phyloP scores from a whole-genome alignment of 306 rosid species.

The Citrullus mucosospermus region DNA sequence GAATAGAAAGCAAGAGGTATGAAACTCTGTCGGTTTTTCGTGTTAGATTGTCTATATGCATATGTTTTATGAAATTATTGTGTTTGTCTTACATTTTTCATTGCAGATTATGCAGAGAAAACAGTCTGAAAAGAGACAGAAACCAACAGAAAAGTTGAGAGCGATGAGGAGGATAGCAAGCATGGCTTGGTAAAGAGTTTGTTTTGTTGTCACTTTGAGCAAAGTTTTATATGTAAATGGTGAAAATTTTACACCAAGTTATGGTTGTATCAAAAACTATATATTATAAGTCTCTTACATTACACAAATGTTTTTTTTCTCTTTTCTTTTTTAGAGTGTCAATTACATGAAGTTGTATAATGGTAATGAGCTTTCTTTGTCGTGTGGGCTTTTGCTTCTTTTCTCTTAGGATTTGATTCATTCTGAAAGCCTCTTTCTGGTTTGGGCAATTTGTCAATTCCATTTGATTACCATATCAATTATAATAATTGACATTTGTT shows the following conservation, averaged over 20 bases:
- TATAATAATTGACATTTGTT: not conserved
- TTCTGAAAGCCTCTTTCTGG: not conserved
- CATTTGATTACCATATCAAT: not conserved
- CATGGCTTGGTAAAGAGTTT: conserved; percentile 28
- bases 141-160: conserved; percentile 28
- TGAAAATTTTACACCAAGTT: not conserved
- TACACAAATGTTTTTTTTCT: not conserved
- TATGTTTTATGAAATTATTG: not conserved
- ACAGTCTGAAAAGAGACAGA: conserved; percentile 23
- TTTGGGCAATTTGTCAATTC: not conserved
- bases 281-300: not conserved
- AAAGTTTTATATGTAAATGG: not conserved
- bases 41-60: not conserved
- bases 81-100: not conserved
- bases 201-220: not conserved
- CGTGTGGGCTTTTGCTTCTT: not conserved
- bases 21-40: not conserved
- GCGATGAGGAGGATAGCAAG: conserved; percentile 41
- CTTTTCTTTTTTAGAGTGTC: no score
- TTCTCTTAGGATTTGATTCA: not conserved
- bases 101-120: conserved; percentile 24
- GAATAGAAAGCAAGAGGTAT: conserved; percentile 44
- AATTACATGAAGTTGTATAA: not conserved
- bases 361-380: not conserved
- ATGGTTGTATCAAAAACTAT: not conserved